A percentile compares a stretch with the other conserved stretches of the same genome.
Conservation (phyloP, 768 basidiomycete species). For the Pleurotus sapidus region DNA sequence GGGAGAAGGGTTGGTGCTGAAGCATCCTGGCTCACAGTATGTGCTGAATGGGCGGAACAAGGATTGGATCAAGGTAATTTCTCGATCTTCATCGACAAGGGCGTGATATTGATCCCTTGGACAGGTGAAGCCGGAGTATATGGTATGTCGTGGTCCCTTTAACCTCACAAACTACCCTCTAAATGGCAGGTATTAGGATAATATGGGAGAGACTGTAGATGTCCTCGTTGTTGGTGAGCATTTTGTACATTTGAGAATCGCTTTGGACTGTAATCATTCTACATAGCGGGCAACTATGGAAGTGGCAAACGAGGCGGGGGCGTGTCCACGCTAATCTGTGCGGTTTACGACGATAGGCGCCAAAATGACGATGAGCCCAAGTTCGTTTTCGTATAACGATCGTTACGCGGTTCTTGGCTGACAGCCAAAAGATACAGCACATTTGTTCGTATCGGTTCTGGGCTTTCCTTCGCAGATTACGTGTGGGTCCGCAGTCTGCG, state of each 20-base stretch:
- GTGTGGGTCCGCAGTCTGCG: slow-evolving; percentile 78
- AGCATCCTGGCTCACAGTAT: slow-evolving; percentile 80
- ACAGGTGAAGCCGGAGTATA: slow-evolving; percentile 84
- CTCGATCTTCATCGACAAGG: neutral
- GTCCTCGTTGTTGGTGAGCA: slow-evolving; percentile 81
- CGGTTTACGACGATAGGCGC: slow-evolving; percentile 75
- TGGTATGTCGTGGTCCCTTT: slow-evolving; percentile 42
- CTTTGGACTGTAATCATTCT: neutral
- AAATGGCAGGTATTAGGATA: slow-evolving; percentile 50
- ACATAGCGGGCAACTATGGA: slow-evolving; percentile 84
- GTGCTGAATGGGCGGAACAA: slow-evolving; percentile 82
- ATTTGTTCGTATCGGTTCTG: slow-evolving; percentile 90
- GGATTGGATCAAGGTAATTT: slow-evolving; percentile 86
- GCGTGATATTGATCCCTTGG: neutral
- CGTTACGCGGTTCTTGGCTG: neutral
- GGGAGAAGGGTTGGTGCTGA: slow-evolving; percentile 93
- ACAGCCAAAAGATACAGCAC: slow-evolving; percentile 62
- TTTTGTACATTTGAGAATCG: neutral
- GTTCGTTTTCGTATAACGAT: slow-evolving; percentile 29
- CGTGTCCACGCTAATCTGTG: slow-evolving; percentile 87
- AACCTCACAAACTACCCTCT: neutral
- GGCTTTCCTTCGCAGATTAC: slow-evolving; percentile 84
- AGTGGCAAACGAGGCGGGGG: slow-evolving; percentile 83
- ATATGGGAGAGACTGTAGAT: slow-evolving; percentile 91
- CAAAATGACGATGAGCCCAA: slow-evolving; percentile 56